Conservation (phyloP, 108 stramenopile species). For the Cyclotella kingstonii region DNA sequence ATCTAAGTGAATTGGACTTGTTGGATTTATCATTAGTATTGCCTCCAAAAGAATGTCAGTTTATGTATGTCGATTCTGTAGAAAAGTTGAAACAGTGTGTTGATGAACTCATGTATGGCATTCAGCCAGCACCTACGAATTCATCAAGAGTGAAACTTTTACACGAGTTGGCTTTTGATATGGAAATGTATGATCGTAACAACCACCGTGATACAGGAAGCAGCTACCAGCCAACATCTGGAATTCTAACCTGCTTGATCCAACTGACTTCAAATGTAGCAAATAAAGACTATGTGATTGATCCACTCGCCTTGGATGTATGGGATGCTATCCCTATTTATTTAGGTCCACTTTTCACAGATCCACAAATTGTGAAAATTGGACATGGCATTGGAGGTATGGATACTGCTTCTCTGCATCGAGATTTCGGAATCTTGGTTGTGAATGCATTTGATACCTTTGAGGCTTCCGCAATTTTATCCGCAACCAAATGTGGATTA, state of each 20-base stretch:
- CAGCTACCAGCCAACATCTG: slow-evolving; percentile 25
- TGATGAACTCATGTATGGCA: slow-evolving; percentile 44
- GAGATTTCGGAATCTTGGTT: slow-evolving; percentile 92
- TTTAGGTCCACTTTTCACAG: slow-evolving; percentile 75
- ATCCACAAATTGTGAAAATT: slow-evolving; percentile 89
- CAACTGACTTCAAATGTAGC: slow-evolving; percentile 64
- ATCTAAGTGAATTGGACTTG: slow-evolving; percentile 40
- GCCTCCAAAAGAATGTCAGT: slow-evolving; percentile 42
- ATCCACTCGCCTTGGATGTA: slow-evolving; percentile 68
- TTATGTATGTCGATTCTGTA: slow-evolving; percentile 65
- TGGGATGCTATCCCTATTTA: slow-evolving; percentile 58
- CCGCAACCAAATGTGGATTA: slow-evolving; percentile 29
- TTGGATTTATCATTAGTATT: slow-evolving; percentile 49
- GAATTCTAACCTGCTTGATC: slow-evolving; percentile 60
- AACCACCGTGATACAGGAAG: background rate
- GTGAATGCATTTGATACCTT: slow-evolving; percentile 95
- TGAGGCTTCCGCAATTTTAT: slow-evolving; percentile 63
- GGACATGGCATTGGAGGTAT: slow-evolving; percentile 87
- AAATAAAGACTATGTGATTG: slow-evolving; percentile 75
- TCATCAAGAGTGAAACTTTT: background rate
- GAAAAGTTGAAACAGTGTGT: slow-evolving; percentile 63
- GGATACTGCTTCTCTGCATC: slow-evolving; percentile 86
- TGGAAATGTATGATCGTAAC: slow-evolving; percentile 66
- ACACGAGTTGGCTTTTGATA: slow-evolving; percentile 75
- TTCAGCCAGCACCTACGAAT: background rate